Evolutionary conservation across 2,329 filamentous ascomycete species (phyloP).

Genomic region (Mycosphaerella sp.): DNA sequence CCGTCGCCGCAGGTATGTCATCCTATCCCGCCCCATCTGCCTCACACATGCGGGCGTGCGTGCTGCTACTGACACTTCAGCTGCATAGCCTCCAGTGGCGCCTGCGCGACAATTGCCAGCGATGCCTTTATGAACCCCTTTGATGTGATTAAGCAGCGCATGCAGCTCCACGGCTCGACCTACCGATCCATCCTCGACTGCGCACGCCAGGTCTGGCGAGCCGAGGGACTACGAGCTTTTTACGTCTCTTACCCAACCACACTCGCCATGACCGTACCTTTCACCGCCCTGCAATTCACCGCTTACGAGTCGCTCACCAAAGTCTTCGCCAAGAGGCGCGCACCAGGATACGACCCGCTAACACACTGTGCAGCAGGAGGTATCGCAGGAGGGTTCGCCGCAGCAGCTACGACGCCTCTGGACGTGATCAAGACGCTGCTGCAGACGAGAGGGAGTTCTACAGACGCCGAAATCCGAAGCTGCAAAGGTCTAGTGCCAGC

Average conservation of each 20-base stretch:
- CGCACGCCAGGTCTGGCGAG: conserved; percentile 77
- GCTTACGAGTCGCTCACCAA: conserved; percentile 97
- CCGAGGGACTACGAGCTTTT: conserved; percentile 84
- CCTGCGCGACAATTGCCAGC: conserved; percentile 90
- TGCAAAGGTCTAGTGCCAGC: conserved; percentile 77
- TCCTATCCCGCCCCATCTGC: background rate
- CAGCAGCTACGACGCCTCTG: conserved; percentile 88
- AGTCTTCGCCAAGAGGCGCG: conserved; percentile 62
- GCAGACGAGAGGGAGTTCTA: conserved; percentile 81
- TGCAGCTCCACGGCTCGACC: conserved; percentile 95
- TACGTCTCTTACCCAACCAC: conserved; percentile 99
- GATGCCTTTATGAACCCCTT: conserved; percentile 99
- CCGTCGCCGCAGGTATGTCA: conserved; percentile 73
- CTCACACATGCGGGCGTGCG: background rate
- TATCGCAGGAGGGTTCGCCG: conserved; percentile 85
- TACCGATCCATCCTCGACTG: conserved; percentile 85
- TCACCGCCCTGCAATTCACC: conserved; percentile 94
- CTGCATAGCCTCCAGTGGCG: conserved; percentile 73
- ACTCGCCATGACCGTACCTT: conserved; percentile 96
- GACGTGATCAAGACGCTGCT: conserved; percentile 98
- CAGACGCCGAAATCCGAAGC: conserved; percentile 72
- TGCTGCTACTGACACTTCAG: conserved; percentile 7
- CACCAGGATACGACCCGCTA: conserved; percentile 69
- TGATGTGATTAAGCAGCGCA: conserved; percentile 98
- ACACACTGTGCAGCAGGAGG: conserved; percentile 92